phyloP scores from a whole-genome alignment of 2,329 filamentous ascomycete genomes.

The Fusarium sacchari region DNA sequence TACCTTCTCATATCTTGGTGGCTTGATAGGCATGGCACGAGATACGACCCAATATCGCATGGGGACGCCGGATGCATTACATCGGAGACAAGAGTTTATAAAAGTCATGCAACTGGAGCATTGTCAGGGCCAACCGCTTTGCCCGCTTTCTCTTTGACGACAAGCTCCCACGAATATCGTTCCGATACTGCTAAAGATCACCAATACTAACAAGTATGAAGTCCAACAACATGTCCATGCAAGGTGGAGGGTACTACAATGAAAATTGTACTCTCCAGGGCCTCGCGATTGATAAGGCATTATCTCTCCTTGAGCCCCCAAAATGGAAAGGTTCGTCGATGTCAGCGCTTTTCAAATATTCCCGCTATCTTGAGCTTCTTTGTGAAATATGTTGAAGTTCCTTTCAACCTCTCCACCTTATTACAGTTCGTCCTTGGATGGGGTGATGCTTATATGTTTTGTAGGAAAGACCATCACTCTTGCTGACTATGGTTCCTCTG shows the following conservation, averaged over 20 bases:
- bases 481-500: background rate
- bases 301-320: background rate
- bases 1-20: background rate
- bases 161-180: background rate
- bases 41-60: rapidly evolving
- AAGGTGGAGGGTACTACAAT: background rate
- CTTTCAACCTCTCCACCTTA: rapidly evolving
- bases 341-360: background rate
- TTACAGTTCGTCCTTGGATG: rapidly evolving
- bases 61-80: no score
- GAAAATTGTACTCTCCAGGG: background rate
- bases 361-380: background rate
- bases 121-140: background rate
- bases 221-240: background rate
- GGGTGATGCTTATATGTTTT: background rate
- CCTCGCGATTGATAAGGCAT: background rate
- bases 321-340: rapidly evolving
- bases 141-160: background rate
- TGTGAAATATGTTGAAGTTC: rapidly evolving
- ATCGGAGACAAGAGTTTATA: background rate
- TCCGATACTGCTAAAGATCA: background rate
- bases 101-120: background rate
- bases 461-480: background rate
- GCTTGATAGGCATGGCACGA: rapidly evolving
- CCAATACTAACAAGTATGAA: background rate